phyloP scores from a whole-genome alignment of 805 yeast genomes.

The Candida sphagnicola region DNA sequence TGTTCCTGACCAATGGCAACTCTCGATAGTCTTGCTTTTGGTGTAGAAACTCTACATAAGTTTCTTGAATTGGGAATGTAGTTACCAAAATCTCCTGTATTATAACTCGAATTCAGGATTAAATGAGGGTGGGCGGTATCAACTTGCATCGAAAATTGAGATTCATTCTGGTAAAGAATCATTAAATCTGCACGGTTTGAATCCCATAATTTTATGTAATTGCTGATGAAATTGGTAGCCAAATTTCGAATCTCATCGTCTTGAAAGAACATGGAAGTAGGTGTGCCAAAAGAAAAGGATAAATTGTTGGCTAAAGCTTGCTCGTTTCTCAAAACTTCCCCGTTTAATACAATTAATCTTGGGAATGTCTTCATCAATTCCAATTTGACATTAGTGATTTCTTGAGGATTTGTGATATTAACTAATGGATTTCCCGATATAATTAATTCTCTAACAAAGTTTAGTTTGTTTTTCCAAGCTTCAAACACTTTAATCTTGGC shows the following conservation, averaged over 20 bases:
- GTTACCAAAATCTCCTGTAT: constrained; percentile 46
- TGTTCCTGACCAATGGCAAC: constrained; percentile 66
- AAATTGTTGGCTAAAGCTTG: constrained; percentile 47
- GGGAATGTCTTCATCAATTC: constrained; percentile 77
- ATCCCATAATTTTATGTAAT: constrained; percentile 82
- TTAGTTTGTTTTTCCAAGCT: constrained; percentile 73
- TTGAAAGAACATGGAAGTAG: constrained; percentile 76
- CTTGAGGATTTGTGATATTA: constrained; percentile 23
- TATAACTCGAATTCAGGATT: constrained; percentile 10
- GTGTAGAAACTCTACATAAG: constrained; percentile 55
- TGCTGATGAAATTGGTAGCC: constrained; percentile 73
- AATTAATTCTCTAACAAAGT: constrained; percentile 69
- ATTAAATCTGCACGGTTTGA: constrained; percentile 63
- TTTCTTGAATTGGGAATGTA: constrained; percentile 78
- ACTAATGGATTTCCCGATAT: constrained; percentile 72
- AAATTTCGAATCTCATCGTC: constrained; percentile 63
- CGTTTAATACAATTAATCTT: constrained; percentile 73
- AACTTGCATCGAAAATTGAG: constrained; percentile 78
- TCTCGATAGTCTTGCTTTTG: constrained; percentile 53
- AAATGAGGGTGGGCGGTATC: constrained; percentile 66
- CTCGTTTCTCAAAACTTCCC: constrained; percentile 73
- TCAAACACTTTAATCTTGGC: constrained; percentile 58
- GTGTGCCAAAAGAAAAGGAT: constrained; percentile 50
- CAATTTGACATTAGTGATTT: constrained; percentile 41
- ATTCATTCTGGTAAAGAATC: constrained; percentile 72